Conservation (phyloP, 306 rosid genomes). For the Corylus americana region DNA sequence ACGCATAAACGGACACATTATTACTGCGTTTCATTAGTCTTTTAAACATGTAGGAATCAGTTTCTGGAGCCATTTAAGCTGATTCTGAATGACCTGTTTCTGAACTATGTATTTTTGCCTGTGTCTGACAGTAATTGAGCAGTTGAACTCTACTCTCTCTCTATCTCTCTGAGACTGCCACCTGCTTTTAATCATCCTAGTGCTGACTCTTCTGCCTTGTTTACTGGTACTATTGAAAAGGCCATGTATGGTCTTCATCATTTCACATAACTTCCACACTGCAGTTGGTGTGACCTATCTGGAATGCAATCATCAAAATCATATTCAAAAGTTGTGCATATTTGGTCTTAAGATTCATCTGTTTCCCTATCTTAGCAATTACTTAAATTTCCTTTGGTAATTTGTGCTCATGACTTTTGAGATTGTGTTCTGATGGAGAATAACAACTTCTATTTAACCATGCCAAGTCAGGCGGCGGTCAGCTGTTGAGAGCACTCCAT, state of each 20-base stretch:
- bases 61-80: background rate
- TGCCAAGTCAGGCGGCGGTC: constrained; percentile 74
- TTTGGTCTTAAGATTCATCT: background rate
- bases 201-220: background rate
- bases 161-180: background rate
- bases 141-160: background rate
- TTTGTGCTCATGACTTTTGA: background rate
- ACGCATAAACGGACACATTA: background rate
- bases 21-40: background rate
- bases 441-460: constrained; percentile 31
- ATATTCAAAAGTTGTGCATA: background rate
- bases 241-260: constrained; percentile 1
- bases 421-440: constrained; percentile 18
- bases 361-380: background rate
- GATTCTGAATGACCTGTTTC: background rate
- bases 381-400: background rate
- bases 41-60: background rate
- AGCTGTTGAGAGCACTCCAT: constrained; percentile 77
- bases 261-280: background rate
- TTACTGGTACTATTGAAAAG: background rate
- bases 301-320: background rate
- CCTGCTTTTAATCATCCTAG: background rate
- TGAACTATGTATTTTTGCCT: background rate
- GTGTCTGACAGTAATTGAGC: background rate
- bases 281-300: background rate